Evolutionary conservation across 805 yeast genomes (phyloP).

Genomic region (Wickerhamiella parazyma): DNA sequence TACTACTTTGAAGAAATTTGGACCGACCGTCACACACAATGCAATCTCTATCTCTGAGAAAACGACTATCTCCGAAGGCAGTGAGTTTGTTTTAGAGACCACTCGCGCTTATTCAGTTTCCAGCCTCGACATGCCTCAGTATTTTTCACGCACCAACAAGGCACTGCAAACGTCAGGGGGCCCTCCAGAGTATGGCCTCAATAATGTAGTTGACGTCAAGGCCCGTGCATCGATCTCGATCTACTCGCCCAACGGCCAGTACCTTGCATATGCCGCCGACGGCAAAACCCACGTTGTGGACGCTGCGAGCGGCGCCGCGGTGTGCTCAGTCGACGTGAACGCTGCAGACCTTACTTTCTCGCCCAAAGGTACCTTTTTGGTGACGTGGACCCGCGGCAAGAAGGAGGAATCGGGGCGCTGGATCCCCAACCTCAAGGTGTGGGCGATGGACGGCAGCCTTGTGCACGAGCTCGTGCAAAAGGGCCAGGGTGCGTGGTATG

Average conservation of each 20-base stretch:
- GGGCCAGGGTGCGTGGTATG: constrained; percentile 65
- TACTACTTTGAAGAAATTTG: too few species aligned
- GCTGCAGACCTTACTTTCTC: constrained; percentile 80
- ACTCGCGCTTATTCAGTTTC: not conserved
- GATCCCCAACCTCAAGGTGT: constrained; percentile 67
- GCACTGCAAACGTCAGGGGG: constrained; percentile 20
- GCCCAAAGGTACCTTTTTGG: constrained; percentile 70
- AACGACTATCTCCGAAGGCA: too few species aligned
- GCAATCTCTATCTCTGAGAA: too few species aligned
- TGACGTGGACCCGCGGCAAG: constrained; percentile 83
- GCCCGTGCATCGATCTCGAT: constrained; percentile 32
- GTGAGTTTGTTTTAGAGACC: not conserved
- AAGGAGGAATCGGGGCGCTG: constrained; percentile 59
- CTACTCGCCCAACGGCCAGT: constrained; percentile 55
- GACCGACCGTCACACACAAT: too few species aligned
- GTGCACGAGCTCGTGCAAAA: constrained; percentile 49
- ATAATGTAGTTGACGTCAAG: constrained; percentile 20
- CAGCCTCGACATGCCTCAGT: constrained; percentile 19
- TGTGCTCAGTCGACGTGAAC: constrained; percentile 37
- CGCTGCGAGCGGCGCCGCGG: constrained; percentile 37
- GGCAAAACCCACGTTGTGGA: constrained; percentile 41
- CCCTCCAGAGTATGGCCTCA: constrained; percentile 20
- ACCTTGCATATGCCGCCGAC: constrained; percentile 63
- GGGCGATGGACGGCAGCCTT: constrained; percentile 36
- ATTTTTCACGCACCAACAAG: constrained; percentile 21